Evolutionary conservation across 78 protist species (phyloP), one percentile per base, ranked within the genome.

Genomic region (Dictyostelium citrinum): DNA sequence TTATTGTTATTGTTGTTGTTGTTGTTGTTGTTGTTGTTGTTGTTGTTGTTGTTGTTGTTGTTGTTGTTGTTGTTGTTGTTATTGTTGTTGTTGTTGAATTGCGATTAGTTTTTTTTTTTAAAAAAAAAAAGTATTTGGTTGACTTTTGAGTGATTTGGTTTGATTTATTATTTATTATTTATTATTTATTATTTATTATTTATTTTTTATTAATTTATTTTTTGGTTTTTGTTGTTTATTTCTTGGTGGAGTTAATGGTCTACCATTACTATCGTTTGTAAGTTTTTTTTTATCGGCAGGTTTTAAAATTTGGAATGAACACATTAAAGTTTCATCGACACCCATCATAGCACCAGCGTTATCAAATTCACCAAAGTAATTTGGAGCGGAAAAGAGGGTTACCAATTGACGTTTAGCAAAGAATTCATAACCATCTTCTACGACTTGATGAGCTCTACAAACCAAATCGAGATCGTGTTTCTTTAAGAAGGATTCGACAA

Each of bases 291-390:
- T 96, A 93, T 98, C 99, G 33, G 98, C 98, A 1, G 99, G 98
- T 90, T 97, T 98, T 55, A 98, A 93, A 37, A 98, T 97, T 93
- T 99, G 99, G 98, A 99, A 99, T 1, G 99, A 98, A 92, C 99
- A 99, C 99, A 99, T 98, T 80, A 99, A 95, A 1, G 98, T 93
- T 90, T 98, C 99, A 90, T 99, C 99, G 20, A 99, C 99, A 72
- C 97, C 95, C 99, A 99, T 99, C 99, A 99, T 98, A 9, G 99
- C 99, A 10, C 99, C 99, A 3, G 99, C 99, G 67, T 98, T 97
- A 95, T 99, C 99, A 88, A 98, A 99, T 92, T 99, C 99, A 39
- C 99, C 99, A 91, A 99, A 99, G 90, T 99, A 99, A 95, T 99
- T 98, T 27, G 99, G 99, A n/a, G 99, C 99, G 0, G 98, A 92